Evolutionary conservation across 169 alveolate species (phyloP).

Genomic region (Plasmodium coatneyi): DNA sequence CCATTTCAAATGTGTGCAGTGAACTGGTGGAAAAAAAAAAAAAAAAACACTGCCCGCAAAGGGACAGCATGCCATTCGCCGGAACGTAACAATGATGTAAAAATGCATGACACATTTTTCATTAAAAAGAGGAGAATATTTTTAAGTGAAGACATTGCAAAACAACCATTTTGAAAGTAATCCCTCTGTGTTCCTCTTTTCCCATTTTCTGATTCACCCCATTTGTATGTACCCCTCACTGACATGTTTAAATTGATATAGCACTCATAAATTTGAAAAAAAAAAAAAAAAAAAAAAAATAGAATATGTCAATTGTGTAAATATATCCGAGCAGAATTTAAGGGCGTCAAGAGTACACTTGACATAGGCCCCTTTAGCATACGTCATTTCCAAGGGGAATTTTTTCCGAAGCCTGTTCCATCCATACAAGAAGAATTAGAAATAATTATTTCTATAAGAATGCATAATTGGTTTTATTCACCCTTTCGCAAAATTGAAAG

Average conservation of each 20-base stretch:
- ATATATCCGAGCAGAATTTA: background rate
- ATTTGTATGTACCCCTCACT: background rate
- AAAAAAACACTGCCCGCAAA: background rate
- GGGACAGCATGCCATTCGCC: background rate
- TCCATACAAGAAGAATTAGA: background rate
- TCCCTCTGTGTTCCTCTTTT: background rate
- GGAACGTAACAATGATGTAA: background rate
- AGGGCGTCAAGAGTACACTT: background rate
- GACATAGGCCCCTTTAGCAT: background rate
- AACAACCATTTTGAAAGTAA: background rate
- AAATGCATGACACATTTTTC: background rate
- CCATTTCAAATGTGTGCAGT: background rate
- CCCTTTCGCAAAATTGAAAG: background rate
- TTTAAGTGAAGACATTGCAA: background rate
- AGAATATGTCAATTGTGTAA: background rate
- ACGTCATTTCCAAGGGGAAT: background rate
- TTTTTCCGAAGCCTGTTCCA: background rate
- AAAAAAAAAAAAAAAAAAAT: background rate
- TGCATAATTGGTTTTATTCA: background rate
- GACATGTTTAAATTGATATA: background rate
- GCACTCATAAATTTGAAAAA: background rate
- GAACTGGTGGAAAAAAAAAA: background rate
- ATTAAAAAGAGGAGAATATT: background rate
- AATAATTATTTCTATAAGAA: background rate
- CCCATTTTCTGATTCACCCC: background rate